These are phyloP conservation scores for Amanita subjunquillea DNA, from an alignment of 768 basidiomycete genomes.

Conservation along the genomic window DNA sequence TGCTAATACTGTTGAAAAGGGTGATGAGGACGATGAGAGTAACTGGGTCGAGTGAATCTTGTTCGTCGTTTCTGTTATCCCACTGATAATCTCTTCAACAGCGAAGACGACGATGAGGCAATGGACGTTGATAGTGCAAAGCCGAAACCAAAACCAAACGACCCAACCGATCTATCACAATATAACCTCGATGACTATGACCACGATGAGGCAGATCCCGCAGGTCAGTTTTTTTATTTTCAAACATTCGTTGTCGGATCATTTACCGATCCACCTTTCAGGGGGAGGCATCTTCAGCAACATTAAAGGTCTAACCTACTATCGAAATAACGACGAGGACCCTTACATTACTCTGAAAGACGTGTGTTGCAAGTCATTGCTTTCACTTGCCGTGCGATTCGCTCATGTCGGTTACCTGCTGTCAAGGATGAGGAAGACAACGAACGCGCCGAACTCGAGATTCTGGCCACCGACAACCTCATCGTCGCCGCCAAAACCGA, in stretches of 20 bases:
- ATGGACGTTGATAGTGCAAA: slow-evolving; percentile 49
- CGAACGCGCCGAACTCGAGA: slow-evolving; percentile 83
- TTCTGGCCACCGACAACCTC: slow-evolving; percentile 86
- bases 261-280: not conserved
- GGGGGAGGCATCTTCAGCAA: slow-evolving; percentile 78
- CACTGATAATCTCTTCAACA: slow-evolving; percentile 17
- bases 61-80: slow-evolving; percentile 3
- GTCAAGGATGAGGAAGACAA: slow-evolving; percentile 62
- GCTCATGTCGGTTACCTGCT: not conserved
- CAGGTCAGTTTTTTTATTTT: slow-evolving; percentile 16
- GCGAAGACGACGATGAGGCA: slow-evolving; percentile 36
- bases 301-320: slow-evolving; percentile 90
- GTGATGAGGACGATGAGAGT: slow-evolving; percentile 34
- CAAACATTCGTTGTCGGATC: not conserved
- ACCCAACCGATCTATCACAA: slow-evolving; percentile 61
- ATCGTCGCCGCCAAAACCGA: slow-evolving; percentile 91
- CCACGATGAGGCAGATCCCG: slow-evolving; percentile 43
- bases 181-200: slow-evolving; percentile 94
- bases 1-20: slow-evolving; percentile 34
- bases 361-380: slow-evolving; percentile 29
- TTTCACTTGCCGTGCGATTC: slow-evolving; percentile 4
- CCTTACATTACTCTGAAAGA: slow-evolving; percentile 96
- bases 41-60: slow-evolving; percentile 85
- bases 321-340: slow-evolving; percentile 86
- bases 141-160: slow-evolving; percentile 18